Evolutionary conservation across 1,284 basidiomycete genomes (phyloP).

Genomic region (Albatrellus sp.): DNA sequence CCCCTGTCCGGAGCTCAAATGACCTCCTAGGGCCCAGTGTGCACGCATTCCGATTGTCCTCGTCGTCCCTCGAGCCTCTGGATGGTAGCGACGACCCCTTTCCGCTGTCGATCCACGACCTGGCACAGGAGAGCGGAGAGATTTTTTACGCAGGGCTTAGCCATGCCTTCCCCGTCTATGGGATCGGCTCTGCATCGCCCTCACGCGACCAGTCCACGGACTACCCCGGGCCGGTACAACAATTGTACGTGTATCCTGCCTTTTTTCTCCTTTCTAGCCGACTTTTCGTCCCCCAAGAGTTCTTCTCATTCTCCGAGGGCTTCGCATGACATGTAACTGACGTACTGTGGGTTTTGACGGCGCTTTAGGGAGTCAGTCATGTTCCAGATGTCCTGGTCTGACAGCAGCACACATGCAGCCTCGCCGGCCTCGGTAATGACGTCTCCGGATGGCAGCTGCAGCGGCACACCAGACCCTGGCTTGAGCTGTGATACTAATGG

Average conservation of each 20-base stretch:
- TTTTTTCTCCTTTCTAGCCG: no score
- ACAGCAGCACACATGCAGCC: no score
- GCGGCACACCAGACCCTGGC: not conserved
- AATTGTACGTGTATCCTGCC: no score
- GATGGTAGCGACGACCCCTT: slow-evolving; percentile 12
- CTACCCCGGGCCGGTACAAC: no score
- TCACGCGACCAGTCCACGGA: no score
- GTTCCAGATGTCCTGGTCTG: no score
- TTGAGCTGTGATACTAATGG: not conserved
- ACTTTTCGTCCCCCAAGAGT: slow-evolving; percentile 1
- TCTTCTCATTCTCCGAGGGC: not conserved
- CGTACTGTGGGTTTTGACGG: no score
- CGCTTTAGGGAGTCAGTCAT: no score
- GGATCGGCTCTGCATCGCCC: not conserved
- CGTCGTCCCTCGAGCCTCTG: slow-evolving; percentile 7
- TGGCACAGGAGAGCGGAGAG: slow-evolving; percentile 9
- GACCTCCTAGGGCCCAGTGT: not conserved
- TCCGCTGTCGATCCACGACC: slow-evolving; percentile 11
- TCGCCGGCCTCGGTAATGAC: no score
- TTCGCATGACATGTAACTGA: no score
- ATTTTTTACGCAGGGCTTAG: slow-evolving; percentile 10
- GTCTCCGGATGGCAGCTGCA: not conserved
- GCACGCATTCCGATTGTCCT: not conserved
- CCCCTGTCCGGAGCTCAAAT: not conserved
- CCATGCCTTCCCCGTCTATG: slow-evolving; percentile 8